These are phyloP conservation scores for Crithidia expoeki DNA, from an alignment of 208 protist species.

Conservation along the genomic window DNA sequence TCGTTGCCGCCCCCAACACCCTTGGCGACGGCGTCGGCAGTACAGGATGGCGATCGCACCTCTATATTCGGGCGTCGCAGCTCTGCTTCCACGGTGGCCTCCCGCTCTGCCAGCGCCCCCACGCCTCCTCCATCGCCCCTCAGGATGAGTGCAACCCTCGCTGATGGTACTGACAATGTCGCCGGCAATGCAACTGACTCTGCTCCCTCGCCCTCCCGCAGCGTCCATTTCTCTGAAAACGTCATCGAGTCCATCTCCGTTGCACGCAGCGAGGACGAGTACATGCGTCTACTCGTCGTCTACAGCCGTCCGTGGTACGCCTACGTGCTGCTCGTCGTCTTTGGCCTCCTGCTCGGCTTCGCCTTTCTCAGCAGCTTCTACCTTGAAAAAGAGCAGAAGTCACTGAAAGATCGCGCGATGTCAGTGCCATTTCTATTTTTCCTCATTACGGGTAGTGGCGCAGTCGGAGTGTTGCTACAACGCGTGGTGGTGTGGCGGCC, in stretches of 20 bases:
- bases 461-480: constrained; percentile 11
- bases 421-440: constrained; percentile 26
- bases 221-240: constrained; percentile 33
- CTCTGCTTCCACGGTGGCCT: neutral
- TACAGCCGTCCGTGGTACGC: constrained; percentile 39
- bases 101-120: neutral
- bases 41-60: neutral
- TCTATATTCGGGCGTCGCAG: neutral
- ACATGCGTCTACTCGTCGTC: constrained; percentile 28
- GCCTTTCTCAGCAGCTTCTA: constrained; percentile 16
- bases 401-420: constrained; percentile 14
- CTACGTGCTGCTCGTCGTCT: constrained; percentile 23
- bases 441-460: constrained; percentile 8
- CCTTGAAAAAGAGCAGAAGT: constrained; percentile 1
- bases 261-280: constrained; percentile 25
- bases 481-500: constrained; percentile 18
- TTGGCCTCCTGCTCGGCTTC: constrained; percentile 16
- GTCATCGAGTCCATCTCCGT: constrained; percentile 27
- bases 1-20: neutral
- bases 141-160: neutral
- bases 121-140: neutral
- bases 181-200: neutral
- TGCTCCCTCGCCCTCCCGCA: constrained; percentile 7
- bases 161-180: neutral
- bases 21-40: neutral